Evolutionary conservation across 1,284 basidiomycete species (phyloP), one percentile per base, ranked within the genome.

Genomic region (Pisolithus thermaeus): DNA sequence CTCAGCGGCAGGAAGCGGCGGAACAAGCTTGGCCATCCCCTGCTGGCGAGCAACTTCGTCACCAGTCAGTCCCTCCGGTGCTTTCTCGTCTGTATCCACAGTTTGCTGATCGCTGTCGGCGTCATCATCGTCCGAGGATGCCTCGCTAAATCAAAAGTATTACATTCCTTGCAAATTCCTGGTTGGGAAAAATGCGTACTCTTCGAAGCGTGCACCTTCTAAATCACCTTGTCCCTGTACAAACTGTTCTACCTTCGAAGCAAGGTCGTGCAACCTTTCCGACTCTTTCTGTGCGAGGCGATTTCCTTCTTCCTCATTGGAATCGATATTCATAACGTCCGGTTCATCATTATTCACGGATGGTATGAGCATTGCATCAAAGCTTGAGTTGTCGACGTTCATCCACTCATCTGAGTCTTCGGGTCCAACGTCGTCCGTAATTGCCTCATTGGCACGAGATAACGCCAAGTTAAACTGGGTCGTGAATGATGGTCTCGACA

Each of bases 221-320:
- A 96, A 56, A 57, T 90, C 86, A 5, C 94, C 94, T 64, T 93
- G 72, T 2, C 89, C 92, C 58, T 92, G 85, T 2, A 97, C 82
- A 64, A 97, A 97, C 28, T 77, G 75, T 61, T 91, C 85, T 0
- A 97, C 90, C 66, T 92, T 90, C 56, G 79, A 73, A 9, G 94
- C 92, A 46, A 97, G 75, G 56, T 81, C 77, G 58, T 83, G 80
- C 42, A 97, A 69, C 50, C 79, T 81, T 16, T 75, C 66, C 2
- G 91, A 86, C 61, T 92, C 86, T 50, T 80, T 77, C 32, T 80
- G 75, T 9, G 78, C 74, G 8, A 77, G 32, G 36, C 60, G 70
- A 48, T 83, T 78, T 58, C 83, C 81, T 11, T 58, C 54, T n/a
- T 63, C 68, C n/a, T 66, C 60, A 7, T 69, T 57, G 14, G 57